Evolutionary conservation across 805 yeast genomes (phyloP).

Genomic region (Suhomyces canberraensis): DNA sequence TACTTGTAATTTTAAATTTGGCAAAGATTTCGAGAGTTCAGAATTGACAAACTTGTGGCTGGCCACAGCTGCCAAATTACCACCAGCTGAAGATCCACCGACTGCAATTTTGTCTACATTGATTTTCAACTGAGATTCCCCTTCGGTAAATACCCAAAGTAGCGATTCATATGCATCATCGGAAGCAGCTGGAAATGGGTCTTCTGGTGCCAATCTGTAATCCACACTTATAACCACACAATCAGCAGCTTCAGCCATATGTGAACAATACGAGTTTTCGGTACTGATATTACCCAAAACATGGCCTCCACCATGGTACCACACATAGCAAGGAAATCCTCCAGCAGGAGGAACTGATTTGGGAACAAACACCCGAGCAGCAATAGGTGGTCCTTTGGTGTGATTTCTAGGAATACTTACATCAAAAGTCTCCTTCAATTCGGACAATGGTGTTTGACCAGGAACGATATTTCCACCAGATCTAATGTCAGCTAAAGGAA

Average conservation of each 20-base stretch:
- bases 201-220: conserved; percentile 50
- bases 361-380: conserved; percentile 38
- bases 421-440: conserved; percentile 26
- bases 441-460: conserved; percentile 33
- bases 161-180: conserved; percentile 41
- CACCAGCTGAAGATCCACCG: conserved; percentile 50
- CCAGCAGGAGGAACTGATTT: conserved; percentile 28
- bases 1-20: conserved; percentile 37
- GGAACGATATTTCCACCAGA: conserved; percentile 40
- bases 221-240: conserved; percentile 46
- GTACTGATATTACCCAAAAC: conserved; percentile 38
- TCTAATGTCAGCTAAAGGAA: conserved; percentile 27
- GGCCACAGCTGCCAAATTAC: conserved; percentile 36
- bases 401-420: conserved; percentile 30
- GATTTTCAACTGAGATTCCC: conserved; percentile 18
- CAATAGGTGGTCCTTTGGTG: conserved; percentile 20
- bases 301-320: conserved; percentile 49
- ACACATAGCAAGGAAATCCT: conserved; percentile 38
- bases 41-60: conserved; percentile 32
- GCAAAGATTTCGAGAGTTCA: conserved; percentile 17
- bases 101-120: conserved; percentile 33
- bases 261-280: conserved; percentile 43
- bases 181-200: conserved; percentile 46
- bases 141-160: conserved; percentile 23
- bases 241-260: conserved; percentile 32